These are phyloP conservation scores for Solanum stenotomum DNA, from an alignment of 257 asterid genomes.

Conservation along the genomic window DNA sequence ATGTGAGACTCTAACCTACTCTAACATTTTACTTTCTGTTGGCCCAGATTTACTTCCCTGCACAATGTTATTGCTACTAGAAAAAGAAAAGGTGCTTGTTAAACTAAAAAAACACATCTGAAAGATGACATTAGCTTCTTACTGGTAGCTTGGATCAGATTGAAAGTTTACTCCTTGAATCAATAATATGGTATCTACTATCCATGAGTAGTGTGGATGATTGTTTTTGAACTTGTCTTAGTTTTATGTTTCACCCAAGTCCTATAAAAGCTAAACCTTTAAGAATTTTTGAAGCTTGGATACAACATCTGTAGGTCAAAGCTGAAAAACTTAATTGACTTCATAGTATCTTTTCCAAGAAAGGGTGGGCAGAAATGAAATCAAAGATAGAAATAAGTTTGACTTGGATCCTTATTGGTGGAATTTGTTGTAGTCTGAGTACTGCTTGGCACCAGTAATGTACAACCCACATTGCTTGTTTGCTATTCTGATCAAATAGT, in stretches of 20 bases:
- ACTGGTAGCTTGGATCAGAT: not conserved
- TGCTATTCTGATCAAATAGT: not conserved
- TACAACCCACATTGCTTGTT: not conserved
- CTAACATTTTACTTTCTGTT: not conserved
- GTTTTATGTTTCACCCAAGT: no score
- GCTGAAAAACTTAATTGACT: not conserved
- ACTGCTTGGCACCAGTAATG: not conserved
- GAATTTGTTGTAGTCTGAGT: not conserved
- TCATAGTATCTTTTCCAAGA: no score
- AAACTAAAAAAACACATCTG: not conserved
- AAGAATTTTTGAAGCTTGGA: not conserved
- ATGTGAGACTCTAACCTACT: not conserved
- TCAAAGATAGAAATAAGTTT: not conserved
- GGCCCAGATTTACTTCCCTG: not conserved
- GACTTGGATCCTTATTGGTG: not conserved
- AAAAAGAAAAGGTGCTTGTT: not conserved
- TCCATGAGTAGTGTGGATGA: not conserved
- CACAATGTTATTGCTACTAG: not conserved
- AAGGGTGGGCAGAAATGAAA: not conserved
- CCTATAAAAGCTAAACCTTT: no score
- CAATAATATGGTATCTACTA: not conserved
- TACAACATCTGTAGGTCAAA: not conserved
- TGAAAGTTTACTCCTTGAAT: not conserved
- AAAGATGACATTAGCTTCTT: not conserved
- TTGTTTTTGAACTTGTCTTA: not conserved